phyloP scores from a whole-genome alignment of 345 rosid genomes.

The Eucalyptus cladocalyx region DNA sequence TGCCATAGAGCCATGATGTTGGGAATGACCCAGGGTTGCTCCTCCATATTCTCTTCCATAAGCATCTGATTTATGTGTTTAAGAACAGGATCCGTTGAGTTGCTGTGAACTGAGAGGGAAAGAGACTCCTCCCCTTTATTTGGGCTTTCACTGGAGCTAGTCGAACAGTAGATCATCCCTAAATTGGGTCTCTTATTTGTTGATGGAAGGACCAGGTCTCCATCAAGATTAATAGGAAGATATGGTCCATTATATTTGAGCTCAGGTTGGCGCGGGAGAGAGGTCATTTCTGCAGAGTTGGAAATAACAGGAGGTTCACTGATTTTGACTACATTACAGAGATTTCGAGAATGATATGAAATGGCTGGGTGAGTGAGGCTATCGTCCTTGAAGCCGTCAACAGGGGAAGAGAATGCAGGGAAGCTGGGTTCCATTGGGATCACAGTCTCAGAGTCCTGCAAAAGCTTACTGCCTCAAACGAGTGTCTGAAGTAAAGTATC shows the following conservation, averaged over 20 bases:
- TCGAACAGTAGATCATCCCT: neutral
- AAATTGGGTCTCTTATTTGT: neutral
- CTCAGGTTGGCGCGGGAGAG: neutral
- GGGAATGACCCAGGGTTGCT: constrained; percentile 33
- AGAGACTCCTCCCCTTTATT: neutral
- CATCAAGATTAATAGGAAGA: neutral
- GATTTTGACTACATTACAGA: neutral
- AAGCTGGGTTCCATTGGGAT: neutral
- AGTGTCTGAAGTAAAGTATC: neutral
- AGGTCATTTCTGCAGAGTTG: neutral
- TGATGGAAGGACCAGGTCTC: neutral
- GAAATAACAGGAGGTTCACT: neutral
- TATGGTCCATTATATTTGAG: neutral
- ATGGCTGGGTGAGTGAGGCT: neutral
- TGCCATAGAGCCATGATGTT: constrained; percentile 43
- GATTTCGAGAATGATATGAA: neutral
- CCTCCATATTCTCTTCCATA: constrained; percentile 62
- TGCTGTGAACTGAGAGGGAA: constrained; percentile 31
- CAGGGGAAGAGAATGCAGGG: neutral
- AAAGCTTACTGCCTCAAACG: neutral
- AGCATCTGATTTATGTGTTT: constrained; percentile 53
- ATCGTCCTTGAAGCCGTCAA: neutral
- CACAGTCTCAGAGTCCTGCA: neutral
- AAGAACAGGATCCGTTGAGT: constrained; percentile 38
- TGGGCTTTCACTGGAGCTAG: neutral